Evolutionary conservation across 2,329 filamentous ascomycete genomes (phyloP), one percentile per base, ranked within the genome.

Genomic region (Tolypocladium sp.): DNA sequence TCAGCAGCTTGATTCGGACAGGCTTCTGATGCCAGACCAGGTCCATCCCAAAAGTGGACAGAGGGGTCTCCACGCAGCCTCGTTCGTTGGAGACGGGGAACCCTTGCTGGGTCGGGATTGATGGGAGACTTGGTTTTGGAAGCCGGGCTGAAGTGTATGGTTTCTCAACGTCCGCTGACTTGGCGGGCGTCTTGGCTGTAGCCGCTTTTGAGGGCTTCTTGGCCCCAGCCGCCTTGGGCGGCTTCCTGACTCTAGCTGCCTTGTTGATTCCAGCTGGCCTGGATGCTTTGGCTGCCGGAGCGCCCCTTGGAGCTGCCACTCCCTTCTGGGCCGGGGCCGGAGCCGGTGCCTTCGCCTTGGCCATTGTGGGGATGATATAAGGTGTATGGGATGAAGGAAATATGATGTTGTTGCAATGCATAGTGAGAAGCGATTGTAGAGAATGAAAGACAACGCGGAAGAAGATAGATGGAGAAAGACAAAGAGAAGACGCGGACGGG

Each of bases 11-110:
- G 35, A 62, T 40, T 2, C 44, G 57, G 44, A 60, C 42, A 17
- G 54, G 53, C 7, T 22, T 56, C 22, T 41, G n/a, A n/a, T 15
- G 51, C 46, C 38, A 44, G 20, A 44, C n/a, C 5, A 25, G 44
- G 25, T 27, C 25, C 6, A 46, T 17, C 42, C 5, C 25, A 5
- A 22, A 30, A 12, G 13, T 1, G 41, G 6, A 6, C 30, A 22
- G 41, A 20, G 30, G 37, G 2, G 3, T 22, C 33, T 44, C 57
- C 20, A 25, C 9, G 27, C 41, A 49, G 3, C 22, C 57, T 41
- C 57, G 61, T 38, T 60, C 41, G 55, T 64, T 64, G 55, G 64
- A 66, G 22, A 57, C 46, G 37, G 63, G 60, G 55, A 63, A 59
- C 22, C 41, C 25, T 22, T 62, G 59, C 41, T 44, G 58, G 22